Evolutionary conservation across 2,329 filamentous ascomycete genomes (phyloP), one percentile per base, ranked within the genome.

Genomic region (Coniochaeta hoffmannii): DNA sequence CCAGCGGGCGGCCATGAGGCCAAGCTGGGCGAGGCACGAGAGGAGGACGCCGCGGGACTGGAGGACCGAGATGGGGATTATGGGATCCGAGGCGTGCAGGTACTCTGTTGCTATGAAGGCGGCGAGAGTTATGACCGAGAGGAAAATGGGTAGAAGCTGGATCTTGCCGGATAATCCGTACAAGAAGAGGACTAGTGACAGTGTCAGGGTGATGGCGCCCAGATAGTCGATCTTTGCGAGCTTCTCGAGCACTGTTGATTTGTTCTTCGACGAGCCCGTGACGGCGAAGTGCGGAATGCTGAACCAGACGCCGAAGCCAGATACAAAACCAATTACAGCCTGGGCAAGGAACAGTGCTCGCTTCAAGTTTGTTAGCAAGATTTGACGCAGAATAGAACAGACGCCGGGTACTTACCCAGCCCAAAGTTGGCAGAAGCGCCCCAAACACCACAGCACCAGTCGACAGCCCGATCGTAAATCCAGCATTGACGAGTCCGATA

Each of bases 1-100:
- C 90, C 89, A 95, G 56, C 90, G 85, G 1, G 87, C 80, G 66
- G 88, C 85, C 88, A 95, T 93, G 67, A 90, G 80, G 19, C 87
- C 85, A 0, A 92, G 77, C 52, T 90, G 89, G 1, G 86, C 80
- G 22, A 92, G 64, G 65, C 89, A 93, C 1, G 87, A 87, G 22
- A 93, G 71, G 3, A 93, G 73, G 1, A 89, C 83, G 30, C 85
- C 86, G 28, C 86, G 81, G 11, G 86, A 89, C 53, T 77, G 80
- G 28, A 95, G 78, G 1, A 94, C 77, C 1, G 78, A 69, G 51
- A 92, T 72, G 1, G 90, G 89, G 53, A 95, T 86, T 65, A 95
- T 83, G 3, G 90, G 90, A 38, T 91, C 86, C 1, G 70, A 63
- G 3, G 86, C 81, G 38, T 86, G 68, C 55, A 76, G 79, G 54